phyloP scores from a whole-genome alignment of 805 yeast species.

The Candida mattraensis region DNA sequence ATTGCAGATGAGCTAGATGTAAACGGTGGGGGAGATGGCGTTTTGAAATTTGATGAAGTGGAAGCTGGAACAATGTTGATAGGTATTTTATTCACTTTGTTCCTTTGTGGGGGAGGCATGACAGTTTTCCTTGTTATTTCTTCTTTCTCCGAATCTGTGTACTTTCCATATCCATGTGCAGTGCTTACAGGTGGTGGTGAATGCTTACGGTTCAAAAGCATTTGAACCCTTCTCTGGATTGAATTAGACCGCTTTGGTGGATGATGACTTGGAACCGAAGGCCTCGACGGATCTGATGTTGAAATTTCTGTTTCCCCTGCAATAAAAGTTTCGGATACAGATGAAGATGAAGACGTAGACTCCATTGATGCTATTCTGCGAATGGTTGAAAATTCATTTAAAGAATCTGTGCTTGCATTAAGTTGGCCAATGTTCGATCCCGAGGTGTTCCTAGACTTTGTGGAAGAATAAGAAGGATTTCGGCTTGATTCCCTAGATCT shows the following conservation, averaged over 20 bases:
- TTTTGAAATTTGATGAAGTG: slow-evolving; percentile 11
- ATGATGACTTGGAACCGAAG: slow-evolving; percentile 21
- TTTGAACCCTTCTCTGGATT: slow-evolving; percentile 57
- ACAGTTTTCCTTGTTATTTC: slow-evolving; percentile 1
- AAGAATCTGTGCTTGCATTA: slow-evolving; percentile 24
- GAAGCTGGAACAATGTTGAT: slow-evolving; percentile 16
- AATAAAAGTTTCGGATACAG: slow-evolving; percentile 15
- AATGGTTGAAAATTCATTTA: slow-evolving; percentile 20
- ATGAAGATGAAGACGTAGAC: slow-evolving; percentile 12
- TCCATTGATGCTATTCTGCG: slow-evolving; percentile 10
- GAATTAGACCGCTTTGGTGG: slow-evolving; percentile 37
- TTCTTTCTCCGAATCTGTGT: slow-evolving; percentile 42
- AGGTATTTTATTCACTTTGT: slow-evolving; percentile 21
- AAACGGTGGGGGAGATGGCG: slow-evolving; percentile 26
- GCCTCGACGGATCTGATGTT: slow-evolving; percentile 6
- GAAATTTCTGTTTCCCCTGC: slow-evolving; percentile 10
- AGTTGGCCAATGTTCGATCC: slow-evolving; percentile 11
- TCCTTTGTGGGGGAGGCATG: slow-evolving; percentile 22
- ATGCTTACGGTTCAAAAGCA: slow-evolving; percentile 42
- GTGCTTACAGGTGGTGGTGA: slow-evolving; percentile 55
- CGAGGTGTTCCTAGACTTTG: slow-evolving; percentile 19
- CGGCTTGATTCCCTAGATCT: slow-evolving; percentile 26
- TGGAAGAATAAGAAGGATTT: slow-evolving; percentile 20
- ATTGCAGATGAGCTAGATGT: slow-evolving; percentile 16
- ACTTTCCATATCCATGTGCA: slow-evolving; percentile 82